phyloP scores from a whole-genome alignment of 2,329 filamentous ascomycete species.

The Botrytis pseudocinerea region DNA sequence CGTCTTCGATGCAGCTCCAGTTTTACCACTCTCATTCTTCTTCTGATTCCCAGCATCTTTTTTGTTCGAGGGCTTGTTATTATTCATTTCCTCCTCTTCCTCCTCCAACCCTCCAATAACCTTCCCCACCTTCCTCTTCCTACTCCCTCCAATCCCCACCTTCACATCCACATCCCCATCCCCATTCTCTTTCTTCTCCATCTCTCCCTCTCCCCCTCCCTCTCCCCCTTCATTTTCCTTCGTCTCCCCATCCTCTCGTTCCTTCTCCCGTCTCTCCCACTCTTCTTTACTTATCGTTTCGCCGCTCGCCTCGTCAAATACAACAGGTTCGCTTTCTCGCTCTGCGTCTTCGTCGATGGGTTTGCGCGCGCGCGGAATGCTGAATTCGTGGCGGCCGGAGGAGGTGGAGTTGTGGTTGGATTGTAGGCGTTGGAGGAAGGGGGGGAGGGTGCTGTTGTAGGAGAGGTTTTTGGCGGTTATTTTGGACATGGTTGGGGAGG shows the following conservation, averaged over 20 bases:
- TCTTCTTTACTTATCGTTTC: constrained; percentile 47
- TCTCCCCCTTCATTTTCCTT: constrained; percentile 5
- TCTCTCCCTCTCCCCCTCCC: constrained; percentile 35
- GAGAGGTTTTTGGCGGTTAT: constrained; percentile 71
- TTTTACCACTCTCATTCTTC: background rate
- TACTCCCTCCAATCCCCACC: constrained; percentile 47
- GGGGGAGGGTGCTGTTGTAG: constrained; percentile 61
- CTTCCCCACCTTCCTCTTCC: constrained; percentile 58
- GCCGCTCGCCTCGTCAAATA: constrained; percentile 72
- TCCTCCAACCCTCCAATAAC: constrained; percentile 46
- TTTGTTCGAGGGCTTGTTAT: background rate
- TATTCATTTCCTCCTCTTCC: background rate
- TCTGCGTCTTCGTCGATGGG: constrained; percentile 64
- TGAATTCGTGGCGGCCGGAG: constrained; percentile 46
- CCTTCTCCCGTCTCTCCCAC: constrained; percentile 40
- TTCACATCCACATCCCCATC: constrained; percentile 50
- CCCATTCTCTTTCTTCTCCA: constrained; percentile 47
- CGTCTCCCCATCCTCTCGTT: constrained; percentile 29
- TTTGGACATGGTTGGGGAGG: constrained; percentile 46
- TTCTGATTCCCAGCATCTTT: background rate
- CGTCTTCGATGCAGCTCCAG: constrained; percentile 31
- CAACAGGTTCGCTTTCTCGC: constrained; percentile 73
- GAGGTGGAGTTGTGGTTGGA: constrained; percentile 50
- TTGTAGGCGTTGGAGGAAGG: constrained; percentile 60
- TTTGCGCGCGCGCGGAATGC: constrained; percentile 44